Evolutionary conservation across 148 eudicot genomes (phyloP).

Genomic region (Arctostaphylos glauca): DNA sequence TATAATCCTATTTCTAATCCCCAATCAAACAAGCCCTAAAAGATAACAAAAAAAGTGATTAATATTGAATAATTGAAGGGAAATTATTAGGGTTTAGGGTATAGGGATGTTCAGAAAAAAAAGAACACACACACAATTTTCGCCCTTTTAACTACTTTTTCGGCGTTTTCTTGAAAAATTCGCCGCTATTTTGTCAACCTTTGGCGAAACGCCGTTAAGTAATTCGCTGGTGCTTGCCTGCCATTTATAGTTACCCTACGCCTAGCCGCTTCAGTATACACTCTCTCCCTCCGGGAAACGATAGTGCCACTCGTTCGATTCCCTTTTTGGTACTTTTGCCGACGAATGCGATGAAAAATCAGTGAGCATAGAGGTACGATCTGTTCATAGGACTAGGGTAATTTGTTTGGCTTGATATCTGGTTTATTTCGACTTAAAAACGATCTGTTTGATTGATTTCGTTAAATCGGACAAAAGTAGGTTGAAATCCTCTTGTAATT

Average conservation of each 20-base stretch:
- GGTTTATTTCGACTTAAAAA: background rate
- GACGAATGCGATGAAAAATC: background rate
- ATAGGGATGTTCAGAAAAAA: no score
- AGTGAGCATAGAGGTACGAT: background rate
- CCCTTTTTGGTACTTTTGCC: background rate
- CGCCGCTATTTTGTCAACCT: no score
- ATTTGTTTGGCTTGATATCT: background rate
- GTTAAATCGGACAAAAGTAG: background rate
- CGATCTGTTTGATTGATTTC: constrained; percentile 1
- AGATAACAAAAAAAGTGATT: no score
- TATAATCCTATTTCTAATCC: no score
- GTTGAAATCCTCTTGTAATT: background rate
- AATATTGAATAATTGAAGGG: no score
- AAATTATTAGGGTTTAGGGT: no score
- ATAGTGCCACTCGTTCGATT: background rate
- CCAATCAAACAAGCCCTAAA: no score
- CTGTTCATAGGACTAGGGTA: background rate
- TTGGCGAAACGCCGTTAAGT: no score
- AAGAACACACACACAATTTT: no score
- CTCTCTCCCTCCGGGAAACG: background rate
- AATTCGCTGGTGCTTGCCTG: background rate
- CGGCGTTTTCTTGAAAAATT: no score
- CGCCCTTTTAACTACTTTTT: no score
- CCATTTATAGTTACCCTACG: background rate
- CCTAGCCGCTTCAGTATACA: background rate